Base-by-base conservation (phyloP, 2,329 filamentous ascomycete species). In the Hortaea sp. region DNA sequence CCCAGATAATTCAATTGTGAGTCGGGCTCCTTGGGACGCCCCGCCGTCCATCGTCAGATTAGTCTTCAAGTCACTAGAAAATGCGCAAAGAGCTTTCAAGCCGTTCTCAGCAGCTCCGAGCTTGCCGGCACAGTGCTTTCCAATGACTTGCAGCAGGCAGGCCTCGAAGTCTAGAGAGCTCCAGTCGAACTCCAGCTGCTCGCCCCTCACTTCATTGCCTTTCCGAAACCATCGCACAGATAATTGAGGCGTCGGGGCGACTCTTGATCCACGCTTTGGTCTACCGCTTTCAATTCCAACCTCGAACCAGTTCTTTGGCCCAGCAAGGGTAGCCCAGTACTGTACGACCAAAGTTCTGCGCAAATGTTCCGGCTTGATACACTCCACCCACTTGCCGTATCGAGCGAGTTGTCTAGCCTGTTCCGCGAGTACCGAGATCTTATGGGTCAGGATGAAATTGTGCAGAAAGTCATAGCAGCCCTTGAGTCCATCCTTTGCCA, bases 381-480 rank as follows among this genome's bases (percentile, higher is more conserved):
- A 81, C 46, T 86, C 82, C 30, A 82, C 80, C 90, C 92, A 97
- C 30, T 79, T 78, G 3, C 76, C 77, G 47, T 29, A 20, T 34
- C 76, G 78, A 46, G 76, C 75, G 48, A 98, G 70, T 38, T 82
- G 79, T 29, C 75, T 53, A 2, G 87, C 87, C 69, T 98, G 92
- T 51, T 81, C 80, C 55, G 79, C 79, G 40, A 95, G 75, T 53
- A 92, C 82, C 53, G 79, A 82, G 55, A 98, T 84, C 69, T 98
- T 95, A 66, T 92, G 84, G 0, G 88, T 95, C 46, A 98, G 70
- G 4, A 89, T 78, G 51, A 94, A 82, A 60, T 90, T 88, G 64
- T 97, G 89, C 2, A 97, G 70, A 53, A 89, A 85, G 46, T 85
- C 78, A 64, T 94, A 95, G 59, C 89, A 92, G 6, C 87, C 89